Evolutionary conservation across 2,329 filamentous ascomycete genomes (phyloP).

Genomic region (Cordyceps tenuipes): DNA sequence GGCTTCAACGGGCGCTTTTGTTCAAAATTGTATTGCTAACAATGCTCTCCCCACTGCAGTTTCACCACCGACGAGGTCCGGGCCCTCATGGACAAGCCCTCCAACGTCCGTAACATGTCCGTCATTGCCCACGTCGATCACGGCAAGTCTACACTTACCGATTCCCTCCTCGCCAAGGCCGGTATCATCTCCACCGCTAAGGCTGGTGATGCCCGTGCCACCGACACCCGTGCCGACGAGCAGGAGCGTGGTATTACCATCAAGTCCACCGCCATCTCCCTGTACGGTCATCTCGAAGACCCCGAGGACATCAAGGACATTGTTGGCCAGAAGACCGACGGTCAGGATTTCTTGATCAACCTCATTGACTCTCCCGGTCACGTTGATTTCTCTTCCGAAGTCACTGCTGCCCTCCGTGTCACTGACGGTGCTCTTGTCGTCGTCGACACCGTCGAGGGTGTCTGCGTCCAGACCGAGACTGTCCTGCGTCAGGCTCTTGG

Average conservation of each 20-base stretch:
- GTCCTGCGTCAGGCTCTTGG: slow-evolving; percentile 97
- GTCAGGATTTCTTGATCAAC: slow-evolving; percentile 99
- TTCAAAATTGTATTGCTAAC: slow-evolving; percentile 5
- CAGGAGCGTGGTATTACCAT: slow-evolving; percentile 99
- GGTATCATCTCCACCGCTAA: slow-evolving; percentile 99
- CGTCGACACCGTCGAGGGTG: slow-evolving; percentile 99
- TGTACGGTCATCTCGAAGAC: slow-evolving; percentile 77
- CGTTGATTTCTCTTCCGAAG: slow-evolving; percentile 99
- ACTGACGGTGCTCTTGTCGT: slow-evolving; percentile 99
- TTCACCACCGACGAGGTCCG: slow-evolving; percentile 97
- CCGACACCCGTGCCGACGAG: slow-evolving; percentile 93
- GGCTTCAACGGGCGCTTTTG: background rate
- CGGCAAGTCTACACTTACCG: slow-evolving; percentile 99
- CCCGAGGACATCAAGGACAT: slow-evolving; percentile 93
- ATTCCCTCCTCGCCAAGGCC: slow-evolving; percentile 97
- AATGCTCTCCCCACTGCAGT: slow-evolving; percentile 40
- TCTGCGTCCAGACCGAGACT: slow-evolving; percentile 99
- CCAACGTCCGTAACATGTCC: slow-evolving; percentile 89
- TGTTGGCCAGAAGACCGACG: slow-evolving; percentile 74
- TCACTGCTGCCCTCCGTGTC: slow-evolving; percentile 98
- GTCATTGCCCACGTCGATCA: slow-evolving; percentile 99
- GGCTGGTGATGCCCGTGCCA: slow-evolving; percentile 91
- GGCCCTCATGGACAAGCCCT: slow-evolving; percentile 68
- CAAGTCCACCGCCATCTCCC: slow-evolving; percentile 99
- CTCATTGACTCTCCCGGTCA: slow-evolving; percentile 99